phyloP scores from a whole-genome alignment of 2,329 filamentous ascomycete species.

The Verruconis gallopava region DNA sequence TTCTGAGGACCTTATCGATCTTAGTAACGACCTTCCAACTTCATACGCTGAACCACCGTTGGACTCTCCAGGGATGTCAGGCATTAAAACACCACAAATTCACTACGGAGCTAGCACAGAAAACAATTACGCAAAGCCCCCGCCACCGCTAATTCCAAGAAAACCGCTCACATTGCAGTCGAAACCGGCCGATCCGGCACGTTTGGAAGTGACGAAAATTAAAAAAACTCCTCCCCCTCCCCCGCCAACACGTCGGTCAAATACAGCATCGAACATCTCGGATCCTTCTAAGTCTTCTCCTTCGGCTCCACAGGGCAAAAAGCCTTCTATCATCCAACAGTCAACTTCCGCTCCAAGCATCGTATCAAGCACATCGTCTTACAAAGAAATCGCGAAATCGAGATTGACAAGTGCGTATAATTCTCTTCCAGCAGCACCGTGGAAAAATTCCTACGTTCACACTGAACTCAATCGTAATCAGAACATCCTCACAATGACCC shows the following conservation, averaged over 20 bases:
- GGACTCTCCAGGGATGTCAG: no score
- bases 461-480: constrained; percentile 9
- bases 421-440: constrained; percentile 22
- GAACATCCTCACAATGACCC: constrained; percentile 25
- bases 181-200: constrained; percentile 27
- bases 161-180: constrained; percentile 20
- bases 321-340: constrained; percentile 12
- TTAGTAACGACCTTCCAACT: constrained; percentile 28
- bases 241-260: constrained; percentile 18
- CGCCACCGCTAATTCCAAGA: constrained; percentile 7
- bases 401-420: constrained; percentile 29
- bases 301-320: constrained; percentile 17
- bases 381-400: constrained; percentile 24
- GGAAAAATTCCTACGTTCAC: constrained; percentile 10
- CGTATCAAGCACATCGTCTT: constrained; percentile 23
- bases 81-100: no score
- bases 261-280: constrained; percentile 11
- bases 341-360: constrained; percentile 14
- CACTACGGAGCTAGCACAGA: no score
- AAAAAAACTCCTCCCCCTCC: constrained; percentile 15
- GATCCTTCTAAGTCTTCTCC: constrained; percentile 11
- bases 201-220: constrained; percentile 13
- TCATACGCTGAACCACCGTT: constrained; percentile 16
- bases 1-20: constrained; percentile 33
- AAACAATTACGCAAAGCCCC: no score